Evolutionary conservation across 1,284 basidiomycete genomes (phyloP).

Genomic region (Cutaneotrichosporon cyanovorans): DNA sequence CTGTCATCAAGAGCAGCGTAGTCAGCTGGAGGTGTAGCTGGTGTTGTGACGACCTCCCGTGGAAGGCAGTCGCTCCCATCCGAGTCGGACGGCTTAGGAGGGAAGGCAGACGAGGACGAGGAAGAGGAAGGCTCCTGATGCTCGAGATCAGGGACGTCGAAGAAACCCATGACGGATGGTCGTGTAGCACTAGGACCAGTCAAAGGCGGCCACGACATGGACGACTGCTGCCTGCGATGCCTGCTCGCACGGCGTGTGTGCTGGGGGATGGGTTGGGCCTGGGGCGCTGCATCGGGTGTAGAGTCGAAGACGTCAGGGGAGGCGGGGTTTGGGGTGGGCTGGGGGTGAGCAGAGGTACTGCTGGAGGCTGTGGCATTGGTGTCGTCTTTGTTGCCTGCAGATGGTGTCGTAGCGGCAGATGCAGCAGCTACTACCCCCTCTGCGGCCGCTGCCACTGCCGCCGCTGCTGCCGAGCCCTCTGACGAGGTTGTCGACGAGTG

Average conservation of each 20-base stretch:
- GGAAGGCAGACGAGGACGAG: too few relatives aligned
- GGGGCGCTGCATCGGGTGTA: neutral
- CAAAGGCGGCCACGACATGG: slow-evolving; percentile 11
- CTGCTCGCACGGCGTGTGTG: slow-evolving; percentile 8
- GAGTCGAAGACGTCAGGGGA: neutral
- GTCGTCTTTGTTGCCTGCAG: neutral
- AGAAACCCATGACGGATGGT: slow-evolving; percentile 7
- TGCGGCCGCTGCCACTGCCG: too few relatives aligned
- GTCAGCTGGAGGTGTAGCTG: slow-evolving; percentile 27
- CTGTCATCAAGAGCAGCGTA: slow-evolving; percentile 6
- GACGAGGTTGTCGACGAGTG: slow-evolving; percentile 9
- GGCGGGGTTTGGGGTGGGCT: slow-evolving; percentile 2
- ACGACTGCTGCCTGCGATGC: slow-evolving; percentile 16
- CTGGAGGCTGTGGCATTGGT: neutral
- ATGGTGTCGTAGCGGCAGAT: neutral
- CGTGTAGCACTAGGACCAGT: neutral
- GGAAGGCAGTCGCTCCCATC: slow-evolving; percentile 10
- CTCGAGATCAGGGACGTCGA: slow-evolving; percentile 10
- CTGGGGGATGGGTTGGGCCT: neutral
- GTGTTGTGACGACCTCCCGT: slow-evolving; percentile 28
- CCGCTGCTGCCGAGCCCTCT: neutral
- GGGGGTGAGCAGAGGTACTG: too few relatives aligned
- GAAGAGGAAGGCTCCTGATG: neutral
- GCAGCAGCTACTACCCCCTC: too few relatives aligned
- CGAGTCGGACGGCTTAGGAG: slow-evolving; percentile 1